Conservation (phyloP, 1,284 basidiomycete genomes). For the Heterobasidion annosum region DNA sequence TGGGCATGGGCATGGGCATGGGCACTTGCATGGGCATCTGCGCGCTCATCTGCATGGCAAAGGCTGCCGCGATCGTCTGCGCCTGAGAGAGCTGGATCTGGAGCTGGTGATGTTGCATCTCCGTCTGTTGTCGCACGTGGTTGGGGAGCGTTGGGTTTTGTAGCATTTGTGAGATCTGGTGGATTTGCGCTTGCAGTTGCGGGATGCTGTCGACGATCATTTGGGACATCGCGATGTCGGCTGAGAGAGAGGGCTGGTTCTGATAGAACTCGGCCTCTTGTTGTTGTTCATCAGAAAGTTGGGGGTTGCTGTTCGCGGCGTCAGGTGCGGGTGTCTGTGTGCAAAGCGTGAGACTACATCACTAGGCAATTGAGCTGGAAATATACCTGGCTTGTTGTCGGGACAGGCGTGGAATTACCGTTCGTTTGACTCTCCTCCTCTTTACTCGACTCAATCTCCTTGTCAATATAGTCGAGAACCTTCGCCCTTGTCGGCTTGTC, state of each 20-base stretch:
- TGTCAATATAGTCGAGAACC: constrained; percentile 76
- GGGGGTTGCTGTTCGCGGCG: constrained; percentile 7
- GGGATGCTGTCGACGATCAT: constrained; percentile 65
- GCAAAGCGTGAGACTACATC: not conserved
- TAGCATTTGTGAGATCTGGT: constrained; percentile 66
- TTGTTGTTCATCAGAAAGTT: constrained; percentile 16
- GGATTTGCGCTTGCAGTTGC: constrained; percentile 71
- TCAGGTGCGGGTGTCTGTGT: constrained; percentile 13
- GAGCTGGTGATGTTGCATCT: constrained; percentile 67
- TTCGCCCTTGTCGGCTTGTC: constrained; percentile 74
- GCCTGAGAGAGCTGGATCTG: constrained; percentile 72
- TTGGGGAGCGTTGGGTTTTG: constrained; percentile 64
- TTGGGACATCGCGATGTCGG: constrained; percentile 57
- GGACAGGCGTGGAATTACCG: not conserved
- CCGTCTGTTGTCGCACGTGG: constrained; percentile 67
- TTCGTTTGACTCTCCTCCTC: constrained; percentile 10
- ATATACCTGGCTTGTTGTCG: not conserved
- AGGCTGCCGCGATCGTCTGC: constrained; percentile 52
- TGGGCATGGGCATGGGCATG: not conserved
- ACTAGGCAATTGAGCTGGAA: not conserved
- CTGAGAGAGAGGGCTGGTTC: constrained; percentile 45
- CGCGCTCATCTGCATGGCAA: constrained; percentile 27
- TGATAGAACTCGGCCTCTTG: constrained; percentile 47
- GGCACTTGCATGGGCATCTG: constrained; percentile 5
- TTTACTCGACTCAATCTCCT: constrained; percentile 75